phyloP scores from a whole-genome alignment of 257 asterid genomes.

The Penstemon eatonii region DNA sequence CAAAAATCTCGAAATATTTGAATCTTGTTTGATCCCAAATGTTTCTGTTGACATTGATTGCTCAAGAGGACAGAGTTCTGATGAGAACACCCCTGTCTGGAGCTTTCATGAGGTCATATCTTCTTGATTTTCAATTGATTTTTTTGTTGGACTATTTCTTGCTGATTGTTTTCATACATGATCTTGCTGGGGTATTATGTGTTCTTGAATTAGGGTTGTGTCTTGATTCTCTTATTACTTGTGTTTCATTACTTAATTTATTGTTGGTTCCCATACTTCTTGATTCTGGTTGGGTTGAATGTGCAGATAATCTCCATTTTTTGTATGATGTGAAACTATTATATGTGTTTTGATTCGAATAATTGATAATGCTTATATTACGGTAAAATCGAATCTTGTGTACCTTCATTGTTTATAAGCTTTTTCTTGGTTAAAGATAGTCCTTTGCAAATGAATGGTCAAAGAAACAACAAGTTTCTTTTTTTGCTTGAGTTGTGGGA shows the following conservation, averaged over 20 bases:
- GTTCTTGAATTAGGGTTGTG: conserved; percentile 4
- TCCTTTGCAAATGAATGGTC: neutral
- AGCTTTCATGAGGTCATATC: conserved; percentile 74
- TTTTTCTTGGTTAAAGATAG: neutral
- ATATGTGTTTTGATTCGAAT: too few relatives aligned
- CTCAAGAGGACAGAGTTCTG: conserved; percentile 41
- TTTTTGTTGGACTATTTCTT: neutral
- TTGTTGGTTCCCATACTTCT: conserved; percentile 10
- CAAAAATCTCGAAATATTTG: conserved; percentile 56
- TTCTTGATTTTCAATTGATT: neutral
- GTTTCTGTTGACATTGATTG: conserved; percentile 81
- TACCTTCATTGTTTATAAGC: neutral
- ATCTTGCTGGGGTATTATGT: neutral
- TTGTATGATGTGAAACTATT: too few relatives aligned
- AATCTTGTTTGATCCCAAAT: conserved; percentile 61
- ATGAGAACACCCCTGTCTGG: conserved; percentile 66
- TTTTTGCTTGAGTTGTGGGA: conserved; percentile 2
- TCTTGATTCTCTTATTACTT: neutral
- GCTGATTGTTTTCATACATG: neutral
- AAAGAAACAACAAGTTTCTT: neutral
- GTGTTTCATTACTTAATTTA: neutral
- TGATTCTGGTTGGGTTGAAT: conserved; percentile 9
- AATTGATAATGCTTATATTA: too few relatives aligned
- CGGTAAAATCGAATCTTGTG: too few relatives aligned
- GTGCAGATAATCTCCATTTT: too few relatives aligned